Percentiles rank a stretch among this genome's conserved stretches.
Evolutionary conservation across 306 rosid genomes (phyloP).

Genomic region (Pyrus pyrifolia): DNA sequence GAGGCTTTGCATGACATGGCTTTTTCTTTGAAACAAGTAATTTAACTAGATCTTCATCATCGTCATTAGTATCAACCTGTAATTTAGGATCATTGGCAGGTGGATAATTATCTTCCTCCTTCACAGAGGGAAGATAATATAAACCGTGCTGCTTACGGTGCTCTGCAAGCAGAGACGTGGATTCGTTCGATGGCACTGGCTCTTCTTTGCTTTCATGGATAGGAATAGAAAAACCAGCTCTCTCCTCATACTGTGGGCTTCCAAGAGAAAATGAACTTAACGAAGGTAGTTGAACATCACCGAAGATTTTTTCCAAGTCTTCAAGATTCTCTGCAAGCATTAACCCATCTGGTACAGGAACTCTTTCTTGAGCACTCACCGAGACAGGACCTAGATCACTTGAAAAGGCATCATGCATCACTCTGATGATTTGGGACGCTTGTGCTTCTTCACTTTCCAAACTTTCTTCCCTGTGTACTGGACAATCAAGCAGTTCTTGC

Average conservation of each 20-base stretch:
- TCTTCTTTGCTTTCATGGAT: conserved; percentile 39
- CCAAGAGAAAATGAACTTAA: conserved; percentile 33
- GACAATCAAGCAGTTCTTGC: conserved; percentile 28
- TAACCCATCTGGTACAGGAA: conserved; percentile 73
- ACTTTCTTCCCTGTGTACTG: conserved; percentile 29
- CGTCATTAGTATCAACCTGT: conserved; percentile 30
- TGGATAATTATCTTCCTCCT: conserved; percentile 67
- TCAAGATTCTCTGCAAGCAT: conserved; percentile 65
- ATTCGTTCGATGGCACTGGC: conserved; percentile 44
- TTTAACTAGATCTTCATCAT: conserved; percentile 56
- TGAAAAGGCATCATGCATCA: conserved; percentile 46
- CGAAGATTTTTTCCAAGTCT: conserved; percentile 53
- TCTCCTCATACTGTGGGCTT: conserved; percentile 30
- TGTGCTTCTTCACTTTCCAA: conserved; percentile 29
- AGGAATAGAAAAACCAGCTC: conserved; percentile 29
- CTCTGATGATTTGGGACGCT: conserved; percentile 35
- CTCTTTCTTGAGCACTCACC: conserved; percentile 65
- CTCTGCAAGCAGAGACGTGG: conserved; percentile 65
- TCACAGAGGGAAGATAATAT: conserved; percentile 80
- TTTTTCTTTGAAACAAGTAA: conserved; percentile 64
- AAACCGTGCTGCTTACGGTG: conserved; percentile 89
- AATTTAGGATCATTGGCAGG: conserved; percentile 62
- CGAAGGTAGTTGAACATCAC: conserved; percentile 50
- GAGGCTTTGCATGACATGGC: conserved; percentile 60
- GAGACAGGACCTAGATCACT: conserved; percentile 79